Base-by-base conservation (phyloP, 2,329 filamentous ascomycete genomes). In the Fusarium subtropicale region DNA sequence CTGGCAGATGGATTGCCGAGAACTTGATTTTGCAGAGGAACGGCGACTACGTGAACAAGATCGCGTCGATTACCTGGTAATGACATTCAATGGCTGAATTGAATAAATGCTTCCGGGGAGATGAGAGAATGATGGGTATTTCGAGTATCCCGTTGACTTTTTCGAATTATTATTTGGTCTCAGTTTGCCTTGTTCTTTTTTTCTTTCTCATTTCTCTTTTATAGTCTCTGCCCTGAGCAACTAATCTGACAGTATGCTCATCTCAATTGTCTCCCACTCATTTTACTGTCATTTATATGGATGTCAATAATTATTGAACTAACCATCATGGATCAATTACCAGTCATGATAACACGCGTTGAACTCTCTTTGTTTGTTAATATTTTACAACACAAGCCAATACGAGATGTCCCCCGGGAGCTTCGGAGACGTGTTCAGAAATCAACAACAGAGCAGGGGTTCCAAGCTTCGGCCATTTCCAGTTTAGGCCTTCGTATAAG, bases 1-100 rank as follows among this genome's bases (percentile, higher is more conserved):
- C 81, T 5, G 84, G 85, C 1, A 75, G 71, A 57, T 87, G 84
- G 82, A 76, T 85, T 11, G 83, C 79, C 26, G 74, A 83, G 50
- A 80, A 82, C 18, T 42, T 81, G 28, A 39, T 84, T 6, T 12
- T 73, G 30, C 57, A 60, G 16, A 69, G 56, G 28, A 66, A 68
- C 2, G 42, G 45, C 4, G 71, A 64, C 36, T 83, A 79, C 42
- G 16, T 70, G 20, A 71, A 76, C 24, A 84, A 81, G 75, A 76
- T 79, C 55, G 77, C 72, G 0, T 76, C 71, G 2, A 71, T 83
- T 30, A 81, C 80, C 1, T 81, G 79, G 59, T 81, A 36, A 42
- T 9, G 11, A 4, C 15, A 42, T 42, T 24, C 13, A 24, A 42
- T 3, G 13, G 10, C 13, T 5, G 15, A 5, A 16, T 18, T 11